These are phyloP conservation scores for Arthrocladium fulminans DNA, from an alignment of 2,329 filamentous ascomycete genomes.

Conservation along the genomic window DNA sequence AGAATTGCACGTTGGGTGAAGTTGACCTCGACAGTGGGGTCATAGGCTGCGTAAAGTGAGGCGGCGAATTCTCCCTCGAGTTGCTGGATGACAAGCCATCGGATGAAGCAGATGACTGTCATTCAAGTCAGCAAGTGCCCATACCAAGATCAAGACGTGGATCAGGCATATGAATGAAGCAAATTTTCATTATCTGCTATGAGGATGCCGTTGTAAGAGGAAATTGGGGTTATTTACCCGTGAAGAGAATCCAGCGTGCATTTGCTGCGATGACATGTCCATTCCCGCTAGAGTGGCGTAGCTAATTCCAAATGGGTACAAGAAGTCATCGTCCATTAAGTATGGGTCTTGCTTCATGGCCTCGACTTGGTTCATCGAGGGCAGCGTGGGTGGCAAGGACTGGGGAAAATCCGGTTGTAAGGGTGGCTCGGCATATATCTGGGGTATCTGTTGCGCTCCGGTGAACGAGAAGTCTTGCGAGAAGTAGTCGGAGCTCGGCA, in stretches of 20 bases:
- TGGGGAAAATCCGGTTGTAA: constrained; percentile 33
- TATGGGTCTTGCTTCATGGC: constrained; percentile 44
- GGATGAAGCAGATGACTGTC: constrained; percentile 31
- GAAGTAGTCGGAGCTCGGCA: constrained; percentile 20
- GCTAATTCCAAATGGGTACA: constrained; percentile 52
- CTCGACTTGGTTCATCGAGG: constrained; percentile 34
- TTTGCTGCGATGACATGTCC: constrained; percentile 37
- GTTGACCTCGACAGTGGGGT: constrained; percentile 35
- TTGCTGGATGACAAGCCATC: constrained; percentile 33
- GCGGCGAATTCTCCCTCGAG: constrained; percentile 35
- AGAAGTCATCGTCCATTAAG: constrained; percentile 47
- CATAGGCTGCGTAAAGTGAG: constrained; percentile 32
- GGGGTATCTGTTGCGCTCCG: background rate
- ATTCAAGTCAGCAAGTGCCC: constrained; percentile 20
- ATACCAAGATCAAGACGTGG: constrained; percentile 13
- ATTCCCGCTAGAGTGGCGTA: constrained; percentile 52
- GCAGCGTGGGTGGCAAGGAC: constrained; percentile 36
- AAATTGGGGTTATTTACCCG: constrained; percentile 32
- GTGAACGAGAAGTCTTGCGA: background rate
- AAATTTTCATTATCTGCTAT: constrained; percentile 16
- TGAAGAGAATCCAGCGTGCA: constrained; percentile 31
- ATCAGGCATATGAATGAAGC: constrained; percentile 1
- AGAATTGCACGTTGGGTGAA: constrained; percentile 30
- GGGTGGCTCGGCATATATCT: constrained; percentile 1
- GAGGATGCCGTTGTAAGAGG: constrained; percentile 17